Evolutionary conservation across 2,329 filamentous ascomycete genomes (phyloP), one percentile per base, ranked within the genome.

Genomic region (Cryoendolithus antarcticus): DNA sequence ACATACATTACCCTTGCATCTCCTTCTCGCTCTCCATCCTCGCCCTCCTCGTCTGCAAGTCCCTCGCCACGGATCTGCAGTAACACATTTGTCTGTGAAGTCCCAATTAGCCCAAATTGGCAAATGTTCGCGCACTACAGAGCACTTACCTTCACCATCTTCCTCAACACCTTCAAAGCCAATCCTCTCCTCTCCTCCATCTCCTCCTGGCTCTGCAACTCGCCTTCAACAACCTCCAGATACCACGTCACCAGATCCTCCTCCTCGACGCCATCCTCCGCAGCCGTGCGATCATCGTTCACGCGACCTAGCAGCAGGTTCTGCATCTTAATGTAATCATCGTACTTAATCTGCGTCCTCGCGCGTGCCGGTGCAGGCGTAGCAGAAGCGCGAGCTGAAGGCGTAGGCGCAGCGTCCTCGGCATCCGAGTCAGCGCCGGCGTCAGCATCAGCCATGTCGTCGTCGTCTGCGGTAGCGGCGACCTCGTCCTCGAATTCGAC

Each of bases 311-410:
- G 83, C 34, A 98, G 70, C 54, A 84, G 64, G 58, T 93, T 94
- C 43, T 94, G 75, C 60, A 96, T 94, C 54, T 75, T 73, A 58
- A 89, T 83, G 62, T 93, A 98, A 62, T 93, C 91, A 54, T 96
- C 89, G 55, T 93, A 93, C 3, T 86, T 93, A 56, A 98, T 89
- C 54, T 86, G 91, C 39, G 84, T 91, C 64, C 82, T 86, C 50
- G 71, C 67, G 36, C 68, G 66, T n/a, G 38, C 36, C 28, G 62
- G 61, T 15, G 60, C 63, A 39, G 62, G 65, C 15, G 55, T 63
- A 33, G 54, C 60, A 15, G 62, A 62, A 21, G 58, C 61, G 40
- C 63, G 58, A 29, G 61, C 62, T 1, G 55, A 62, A 48, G 62
- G 67, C 13, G 61, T 45, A 30, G 55, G 53, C 3, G 50, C 48